Evolutionary conservation across 768 basidiomycete species (phyloP).

Genomic region (Russula compacta): DNA sequence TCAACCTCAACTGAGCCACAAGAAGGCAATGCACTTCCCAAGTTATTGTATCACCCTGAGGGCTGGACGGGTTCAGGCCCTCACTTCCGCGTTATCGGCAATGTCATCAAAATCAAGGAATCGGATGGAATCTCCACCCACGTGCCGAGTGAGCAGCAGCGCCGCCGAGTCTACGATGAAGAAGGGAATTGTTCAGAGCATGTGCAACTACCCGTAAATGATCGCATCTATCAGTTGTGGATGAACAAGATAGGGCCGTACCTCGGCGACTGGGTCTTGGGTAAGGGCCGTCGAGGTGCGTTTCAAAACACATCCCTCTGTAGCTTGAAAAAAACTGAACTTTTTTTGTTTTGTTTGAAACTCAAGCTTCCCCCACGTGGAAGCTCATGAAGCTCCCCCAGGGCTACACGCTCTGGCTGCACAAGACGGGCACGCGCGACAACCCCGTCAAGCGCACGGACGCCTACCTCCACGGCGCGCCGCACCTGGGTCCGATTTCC

Average conservation of each 20-base stretch:
- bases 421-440: background rate
- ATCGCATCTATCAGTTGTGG: background rate
- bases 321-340: background rate
- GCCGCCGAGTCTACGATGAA: background rate
- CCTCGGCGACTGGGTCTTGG: conserved; percentile 9
- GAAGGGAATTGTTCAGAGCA: background rate
- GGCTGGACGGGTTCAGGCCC: background rate
- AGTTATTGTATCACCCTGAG: fast-evolving
- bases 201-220: fast-evolving
- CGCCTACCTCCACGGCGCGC: conserved; percentile 6
- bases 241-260: background rate
- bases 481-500: background rate
- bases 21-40: too few relatives aligned
- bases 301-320: background rate
- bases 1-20: background rate
- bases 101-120: conserved; percentile 5
- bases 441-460: conserved; percentile 9
- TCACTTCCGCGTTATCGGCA: background rate
- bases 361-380: background rate
- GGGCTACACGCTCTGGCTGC: conserved; percentile 9
- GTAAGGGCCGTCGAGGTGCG: background rate
- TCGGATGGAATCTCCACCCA: background rate
- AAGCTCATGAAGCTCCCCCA: background rate
- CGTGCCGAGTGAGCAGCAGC: background rate
- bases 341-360: background rate